Evolutionary conservation across 495 filamentous ascomycete genomes (phyloP).

Genomic region (Coniosporium apollinis): DNA sequence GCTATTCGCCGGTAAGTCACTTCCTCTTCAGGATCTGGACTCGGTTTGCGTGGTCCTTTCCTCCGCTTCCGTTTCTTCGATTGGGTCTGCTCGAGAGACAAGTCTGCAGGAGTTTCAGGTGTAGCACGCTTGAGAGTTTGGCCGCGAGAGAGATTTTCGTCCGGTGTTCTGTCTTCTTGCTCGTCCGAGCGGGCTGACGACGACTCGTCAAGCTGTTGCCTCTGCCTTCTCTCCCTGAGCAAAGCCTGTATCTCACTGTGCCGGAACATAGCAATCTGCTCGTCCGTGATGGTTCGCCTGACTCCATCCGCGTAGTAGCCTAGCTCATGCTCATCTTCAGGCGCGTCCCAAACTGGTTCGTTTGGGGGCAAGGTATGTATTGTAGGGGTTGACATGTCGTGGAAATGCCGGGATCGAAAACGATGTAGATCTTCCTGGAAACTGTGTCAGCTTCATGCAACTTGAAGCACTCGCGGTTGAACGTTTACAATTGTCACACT

Average conservation of each 20-base stretch:
- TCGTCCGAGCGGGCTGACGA: slow-evolving; percentile 6
- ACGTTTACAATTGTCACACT: too few species aligned
- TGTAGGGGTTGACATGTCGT: too few species aligned
- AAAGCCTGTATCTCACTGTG: slow-evolving; percentile 73
- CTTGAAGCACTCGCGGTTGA: too few species aligned
- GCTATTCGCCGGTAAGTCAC: slow-evolving; percentile 19
- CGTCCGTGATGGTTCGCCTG: slow-evolving; percentile 83
- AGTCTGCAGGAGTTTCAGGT: slow-evolving; percentile 1
- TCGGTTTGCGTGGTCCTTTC: slow-evolving; percentile 13
- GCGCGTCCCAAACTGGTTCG: slow-evolving; percentile 19
- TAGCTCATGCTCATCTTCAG: slow-evolving; percentile 49
- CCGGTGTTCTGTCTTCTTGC: not conserved
- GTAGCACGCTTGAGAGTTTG: slow-evolving; percentile 6
- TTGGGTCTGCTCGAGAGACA: not conserved
- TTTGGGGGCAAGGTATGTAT: too few species aligned
- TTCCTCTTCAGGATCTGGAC: slow-evolving; percentile 7
- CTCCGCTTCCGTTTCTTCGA: slow-evolving; percentile 25
- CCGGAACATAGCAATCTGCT: slow-evolving; percentile 78
- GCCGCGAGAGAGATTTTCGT: not conserved
- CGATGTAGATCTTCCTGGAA: too few species aligned
- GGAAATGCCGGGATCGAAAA: slow-evolving; percentile 15
- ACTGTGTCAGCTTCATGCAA: too few species aligned
- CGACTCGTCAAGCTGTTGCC: slow-evolving; percentile 11
- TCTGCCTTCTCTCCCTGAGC: slow-evolving; percentile 32
- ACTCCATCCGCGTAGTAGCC: slow-evolving; percentile 82